Conservation (phyloP, 1,139 yeast genomes). For the Debaryomyces coudertii region DNA sequence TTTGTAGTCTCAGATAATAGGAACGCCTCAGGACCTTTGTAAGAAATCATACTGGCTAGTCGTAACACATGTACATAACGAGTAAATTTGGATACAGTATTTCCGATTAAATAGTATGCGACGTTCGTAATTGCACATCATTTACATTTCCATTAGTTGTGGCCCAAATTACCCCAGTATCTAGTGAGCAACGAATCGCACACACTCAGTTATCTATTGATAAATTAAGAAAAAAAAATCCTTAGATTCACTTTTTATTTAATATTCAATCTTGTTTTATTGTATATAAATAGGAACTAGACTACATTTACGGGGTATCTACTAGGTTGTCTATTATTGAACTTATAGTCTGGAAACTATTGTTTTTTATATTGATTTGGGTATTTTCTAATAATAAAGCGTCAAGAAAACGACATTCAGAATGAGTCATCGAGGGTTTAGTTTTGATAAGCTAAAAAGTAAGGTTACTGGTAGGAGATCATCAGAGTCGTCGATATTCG, state of each 20-base stretch:
- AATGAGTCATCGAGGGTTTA: constrained; percentile 21
- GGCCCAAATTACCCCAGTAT: not conserved
- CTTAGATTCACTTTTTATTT: not conserved
- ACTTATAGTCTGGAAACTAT: not conserved
- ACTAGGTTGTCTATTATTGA: not conserved
- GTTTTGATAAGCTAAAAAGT: constrained; percentile 24
- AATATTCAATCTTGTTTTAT: not conserved
- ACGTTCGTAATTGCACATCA: not conserved
- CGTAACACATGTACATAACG: no score
- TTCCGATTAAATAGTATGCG: not conserved
- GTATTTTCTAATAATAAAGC: not conserved
- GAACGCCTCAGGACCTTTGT: no score
- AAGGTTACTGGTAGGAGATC: constrained; percentile 22
- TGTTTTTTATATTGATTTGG: not conserved
- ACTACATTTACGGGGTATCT: not conserved
- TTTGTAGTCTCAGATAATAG: no score
- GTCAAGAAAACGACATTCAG: not conserved
- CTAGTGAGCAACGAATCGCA: not conserved
- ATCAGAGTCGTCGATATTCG: constrained; percentile 21
- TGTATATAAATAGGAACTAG: not conserved
- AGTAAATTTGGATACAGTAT: no score
- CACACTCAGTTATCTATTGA: not conserved
- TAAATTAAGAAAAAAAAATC: not conserved
- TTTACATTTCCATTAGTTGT: not conserved
- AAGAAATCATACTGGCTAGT: no score